Percentiles rank a stretch among this genome's conserved stretches.
Conservation (phyloP, 2,329 filamentous ascomycete species). For the Ascomycota sp. region DNA sequence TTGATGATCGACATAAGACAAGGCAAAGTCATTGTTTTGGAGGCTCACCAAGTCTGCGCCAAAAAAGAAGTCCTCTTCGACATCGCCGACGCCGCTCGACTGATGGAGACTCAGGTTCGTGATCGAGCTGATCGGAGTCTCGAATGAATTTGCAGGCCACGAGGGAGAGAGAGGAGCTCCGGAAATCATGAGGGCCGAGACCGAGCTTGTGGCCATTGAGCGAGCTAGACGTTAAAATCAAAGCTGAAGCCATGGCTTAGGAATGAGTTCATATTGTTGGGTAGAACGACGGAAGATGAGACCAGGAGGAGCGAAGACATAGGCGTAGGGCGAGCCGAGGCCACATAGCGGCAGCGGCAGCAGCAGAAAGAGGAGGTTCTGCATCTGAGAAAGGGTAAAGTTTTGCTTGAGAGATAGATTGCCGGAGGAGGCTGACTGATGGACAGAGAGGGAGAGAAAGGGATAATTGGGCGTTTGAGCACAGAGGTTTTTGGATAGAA, state of each 20-base stretch:
- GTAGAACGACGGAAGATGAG: too few species aligned
- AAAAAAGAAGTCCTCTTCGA: constrained; percentile 29
- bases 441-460: background rate
- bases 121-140: constrained; percentile 26
- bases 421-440: too few species aligned
- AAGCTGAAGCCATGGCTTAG: constrained; percentile 27
- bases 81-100: constrained; percentile 26
- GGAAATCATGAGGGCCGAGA: constrained; percentile 17
- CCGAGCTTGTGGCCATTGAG: constrained; percentile 17
- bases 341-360: too few species aligned
- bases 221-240: constrained; percentile 19
- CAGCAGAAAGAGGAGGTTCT: too few species aligned
- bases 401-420: too few species aligned
- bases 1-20: too few species aligned
- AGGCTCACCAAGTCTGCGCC: constrained; percentile 30
- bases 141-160: constrained; percentile 15
- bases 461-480: background rate
- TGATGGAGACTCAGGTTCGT: constrained; percentile 26
- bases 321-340: too few species aligned
- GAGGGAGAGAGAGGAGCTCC: constrained; percentile 11
- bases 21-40: too few species aligned
- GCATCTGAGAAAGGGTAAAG: too few species aligned
- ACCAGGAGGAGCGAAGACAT: too few species aligned
- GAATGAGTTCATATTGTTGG: too few species aligned
- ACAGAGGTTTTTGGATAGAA: background rate